Conservation (phyloP, 73 alveolate genomes). For the Paramecium sonneborni region DNA sequence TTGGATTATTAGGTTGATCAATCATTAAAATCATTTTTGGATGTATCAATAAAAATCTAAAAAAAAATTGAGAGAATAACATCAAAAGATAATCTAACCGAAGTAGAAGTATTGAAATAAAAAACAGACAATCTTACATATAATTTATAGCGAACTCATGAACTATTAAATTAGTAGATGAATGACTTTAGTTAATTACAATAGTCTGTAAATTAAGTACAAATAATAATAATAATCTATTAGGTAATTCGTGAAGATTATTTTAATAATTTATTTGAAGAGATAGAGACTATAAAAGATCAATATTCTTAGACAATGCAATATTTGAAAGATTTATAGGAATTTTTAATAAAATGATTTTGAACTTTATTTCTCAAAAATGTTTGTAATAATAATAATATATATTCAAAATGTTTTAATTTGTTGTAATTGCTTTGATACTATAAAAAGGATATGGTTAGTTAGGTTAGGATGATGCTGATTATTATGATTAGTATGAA, state of each 20-base stretch:
- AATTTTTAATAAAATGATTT: slow-evolving; percentile 7
- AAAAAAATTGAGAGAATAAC: slow-evolving; percentile 39
- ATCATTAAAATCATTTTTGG: slow-evolving; percentile 22
- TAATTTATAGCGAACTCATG: slow-evolving; percentile 31
- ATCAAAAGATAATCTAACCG: neutral
- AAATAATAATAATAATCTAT: neutral
- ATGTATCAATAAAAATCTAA: neutral
- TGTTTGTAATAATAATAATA: neutral
- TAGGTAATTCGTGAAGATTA: neutral
- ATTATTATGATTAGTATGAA: neutral
- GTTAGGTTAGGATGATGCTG: slow-evolving; percentile 12
- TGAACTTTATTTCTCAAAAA: neutral
- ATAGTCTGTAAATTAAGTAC: neutral
- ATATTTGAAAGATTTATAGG: slow-evolving; percentile 28
- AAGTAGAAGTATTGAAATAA: slow-evolving; percentile 28
- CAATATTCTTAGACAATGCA: slow-evolving; percentile 2
- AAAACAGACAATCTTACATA: neutral
- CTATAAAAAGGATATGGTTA: neutral
- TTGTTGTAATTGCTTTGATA: neutral
- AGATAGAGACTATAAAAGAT: neutral
- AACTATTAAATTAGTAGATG: slow-evolving; percentile 11
- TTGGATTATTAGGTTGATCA: slow-evolving; percentile 20
- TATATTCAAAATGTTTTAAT: neutral
- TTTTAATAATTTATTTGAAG: slow-evolving; percentile 11
- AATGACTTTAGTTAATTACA: neutral